These are phyloP conservation scores for Isabelozyma rhagii DNA, from an alignment of 805 yeast species.

Conservation along the genomic window DNA sequence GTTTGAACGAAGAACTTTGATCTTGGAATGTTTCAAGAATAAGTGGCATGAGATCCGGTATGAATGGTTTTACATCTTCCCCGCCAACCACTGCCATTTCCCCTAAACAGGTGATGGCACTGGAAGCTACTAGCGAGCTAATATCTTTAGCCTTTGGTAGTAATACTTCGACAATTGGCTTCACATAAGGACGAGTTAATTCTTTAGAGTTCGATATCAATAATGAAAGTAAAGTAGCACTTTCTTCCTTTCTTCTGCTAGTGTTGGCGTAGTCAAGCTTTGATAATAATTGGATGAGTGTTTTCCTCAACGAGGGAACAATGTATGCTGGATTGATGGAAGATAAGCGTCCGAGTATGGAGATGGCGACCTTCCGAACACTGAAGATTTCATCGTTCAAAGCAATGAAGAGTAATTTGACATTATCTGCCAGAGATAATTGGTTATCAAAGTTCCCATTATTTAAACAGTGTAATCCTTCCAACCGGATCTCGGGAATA, in stretches of 20 bases:
- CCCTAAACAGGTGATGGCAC: constrained; percentile 83
- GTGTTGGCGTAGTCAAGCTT: constrained; percentile 79
- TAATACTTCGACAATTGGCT: constrained; percentile 83
- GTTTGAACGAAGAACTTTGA: constrained; percentile 80
- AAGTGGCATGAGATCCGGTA: constrained; percentile 79
- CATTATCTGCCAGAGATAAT: constrained; percentile 89
- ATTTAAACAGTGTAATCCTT: constrained; percentile 64
- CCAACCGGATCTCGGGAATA: constrained; percentile 76
- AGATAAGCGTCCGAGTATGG: constrained; percentile 79
- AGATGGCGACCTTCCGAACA: constrained; percentile 74
- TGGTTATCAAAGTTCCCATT: constrained; percentile 84
- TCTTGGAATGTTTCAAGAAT: constrained; percentile 86
- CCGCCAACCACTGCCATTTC: constrained; percentile 88
- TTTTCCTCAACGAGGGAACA: constrained; percentile 86
- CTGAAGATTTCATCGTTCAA: constrained; percentile 86
- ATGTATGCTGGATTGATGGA: constrained; percentile 91
- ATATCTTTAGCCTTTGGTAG: constrained; percentile 71
- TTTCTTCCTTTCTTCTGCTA: constrained; percentile 77
- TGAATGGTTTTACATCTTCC: constrained; percentile 70
- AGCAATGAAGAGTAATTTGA: constrained; percentile 79
- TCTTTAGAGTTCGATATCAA: constrained; percentile 76
- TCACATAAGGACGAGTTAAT: constrained; percentile 85
- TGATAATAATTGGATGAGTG: constrained; percentile 79
- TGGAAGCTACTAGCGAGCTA: constrained; percentile 80
- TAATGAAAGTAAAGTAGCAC: constrained; percentile 70